These are phyloP conservation scores for Cercospora zeina DNA, from an alignment of 2,329 filamentous ascomycete species.

Conservation along the genomic window DNA sequence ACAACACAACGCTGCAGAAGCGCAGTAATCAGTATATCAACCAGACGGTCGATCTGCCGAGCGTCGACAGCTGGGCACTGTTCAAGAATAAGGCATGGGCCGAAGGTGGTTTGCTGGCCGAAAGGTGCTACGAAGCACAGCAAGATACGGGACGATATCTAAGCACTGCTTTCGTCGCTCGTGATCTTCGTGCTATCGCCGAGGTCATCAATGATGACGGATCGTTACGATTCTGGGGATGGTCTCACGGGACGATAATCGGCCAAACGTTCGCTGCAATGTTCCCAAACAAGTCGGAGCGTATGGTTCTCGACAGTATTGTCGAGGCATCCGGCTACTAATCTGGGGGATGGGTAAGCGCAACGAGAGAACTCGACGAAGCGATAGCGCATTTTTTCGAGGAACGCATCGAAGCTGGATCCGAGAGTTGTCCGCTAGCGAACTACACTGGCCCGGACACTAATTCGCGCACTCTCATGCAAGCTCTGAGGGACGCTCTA, in stretches of 20 bases:
- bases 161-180: constrained; percentile 49
- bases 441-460: too few species aligned
- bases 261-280: constrained; percentile 43
- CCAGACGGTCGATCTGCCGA: too few species aligned
- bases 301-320: constrained; percentile 45
- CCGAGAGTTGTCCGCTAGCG: not conserved
- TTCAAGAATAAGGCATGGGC: constrained; percentile 26
- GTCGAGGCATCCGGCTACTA: constrained; percentile 4
- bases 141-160: constrained; percentile 42
- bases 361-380: too few species aligned
- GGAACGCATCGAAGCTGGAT: not conserved
- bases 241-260: constrained; percentile 50
- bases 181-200: constrained; percentile 50
- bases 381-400: too few species aligned
- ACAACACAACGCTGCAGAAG: constrained; percentile 4
- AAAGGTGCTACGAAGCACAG: constrained; percentile 14
- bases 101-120: constrained; percentile 15
- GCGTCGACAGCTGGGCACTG: too few species aligned
- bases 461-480: too few species aligned
- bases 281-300: constrained; percentile 41
- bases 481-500: too few species aligned
- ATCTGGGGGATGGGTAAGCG: not conserved
- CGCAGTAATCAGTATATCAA: constrained; percentile 5
- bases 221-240: constrained; percentile 46
- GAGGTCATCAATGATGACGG: constrained; percentile 49